A percentile compares a stretch with the other conserved stretches of the same genome.
Evolutionary conservation across 441 rosid genomes (phyloP).

Genomic region (Syzygium malaccense): DNA sequence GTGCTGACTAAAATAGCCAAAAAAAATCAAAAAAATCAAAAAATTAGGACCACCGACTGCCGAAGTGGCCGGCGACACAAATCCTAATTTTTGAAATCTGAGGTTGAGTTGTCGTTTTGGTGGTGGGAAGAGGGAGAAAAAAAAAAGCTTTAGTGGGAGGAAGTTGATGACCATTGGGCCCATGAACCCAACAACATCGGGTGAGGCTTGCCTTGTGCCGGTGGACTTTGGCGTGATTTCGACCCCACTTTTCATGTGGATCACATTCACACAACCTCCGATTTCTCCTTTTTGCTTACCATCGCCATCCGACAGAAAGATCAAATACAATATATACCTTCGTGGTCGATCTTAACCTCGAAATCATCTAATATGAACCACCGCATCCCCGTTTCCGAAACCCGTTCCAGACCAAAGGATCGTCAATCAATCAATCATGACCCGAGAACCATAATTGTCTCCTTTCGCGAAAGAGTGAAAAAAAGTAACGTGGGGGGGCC

Average conservation of each 20-base stretch:
- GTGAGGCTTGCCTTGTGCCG: neutral
- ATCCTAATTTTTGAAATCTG: neutral
- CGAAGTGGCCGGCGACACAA: neutral
- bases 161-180: neutral
- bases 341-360: neutral
- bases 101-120: neutral
- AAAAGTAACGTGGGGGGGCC: neutral
- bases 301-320: neutral
- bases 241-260: neutral
- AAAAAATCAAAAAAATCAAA: rapidly evolving
- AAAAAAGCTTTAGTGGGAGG: neutral
- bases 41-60: neutral
- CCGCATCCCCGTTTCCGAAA: neutral
- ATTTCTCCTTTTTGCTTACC: neutral
- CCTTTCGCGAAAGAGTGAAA: neutral
- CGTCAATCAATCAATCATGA: neutral
- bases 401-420: neutral
- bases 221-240: neutral
- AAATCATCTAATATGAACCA: neutral
- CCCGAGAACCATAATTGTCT: neutral
- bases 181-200: neutral
- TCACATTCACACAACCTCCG: neutral
- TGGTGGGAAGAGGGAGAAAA: neutral
- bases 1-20: neutral
- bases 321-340: neutral